A percentile compares a stretch with the other conserved stretches of the same genome.
These are phyloP conservation scores for Zygoascus meyerae DNA, from an alignment of 1,139 yeast species.

Conservation along the genomic window DNA sequence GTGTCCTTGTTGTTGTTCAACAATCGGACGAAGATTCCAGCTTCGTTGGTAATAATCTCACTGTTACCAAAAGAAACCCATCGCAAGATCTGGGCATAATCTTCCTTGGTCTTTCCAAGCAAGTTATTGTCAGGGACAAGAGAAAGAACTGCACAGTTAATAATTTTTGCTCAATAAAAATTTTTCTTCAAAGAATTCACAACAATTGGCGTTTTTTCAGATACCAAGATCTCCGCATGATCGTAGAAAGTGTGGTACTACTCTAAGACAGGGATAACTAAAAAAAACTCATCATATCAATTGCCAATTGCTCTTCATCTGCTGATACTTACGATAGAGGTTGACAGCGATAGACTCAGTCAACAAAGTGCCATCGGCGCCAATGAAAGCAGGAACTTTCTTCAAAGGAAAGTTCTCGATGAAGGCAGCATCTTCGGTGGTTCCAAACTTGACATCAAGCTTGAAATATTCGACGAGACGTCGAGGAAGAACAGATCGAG, in stretches of 20 bases:
- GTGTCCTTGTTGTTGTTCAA: conserved; percentile 35
- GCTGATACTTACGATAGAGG: conserved; percentile 36
- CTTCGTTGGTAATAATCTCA: conserved; percentile 51
- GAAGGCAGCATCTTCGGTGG: conserved; percentile 41
- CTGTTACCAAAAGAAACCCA: conserved; percentile 81
- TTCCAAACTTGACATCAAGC: conserved; percentile 57
- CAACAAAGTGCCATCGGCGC: conserved; percentile 73
- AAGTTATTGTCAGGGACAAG: conserved; percentile 36
- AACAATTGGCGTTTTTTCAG: conserved; percentile 6
- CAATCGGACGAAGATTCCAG: conserved; percentile 40
- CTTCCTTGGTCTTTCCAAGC: conserved; percentile 59
- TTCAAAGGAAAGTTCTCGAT: conserved; percentile 62
- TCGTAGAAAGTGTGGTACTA: conserved; percentile 12
- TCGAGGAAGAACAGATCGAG: conserved; percentile 43
- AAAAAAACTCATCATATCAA: conserved; percentile 7
- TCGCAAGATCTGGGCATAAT: conserved; percentile 64
- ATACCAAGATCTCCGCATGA: conserved; percentile 11
- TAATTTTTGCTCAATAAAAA: conserved; percentile 1
- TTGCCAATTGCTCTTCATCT: neutral
- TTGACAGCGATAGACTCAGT: conserved; percentile 73
- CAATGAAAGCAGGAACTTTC: conserved; percentile 72
- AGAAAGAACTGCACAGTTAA: conserved; percentile 27
- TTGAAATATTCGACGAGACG: conserved; percentile 66
- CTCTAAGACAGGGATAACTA: conserved; percentile 91
- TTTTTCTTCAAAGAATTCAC: neutral